These are phyloP conservation scores for Arachis stenosperma DNA, from an alignment of 306 rosid species.

Conservation along the genomic window DNA sequence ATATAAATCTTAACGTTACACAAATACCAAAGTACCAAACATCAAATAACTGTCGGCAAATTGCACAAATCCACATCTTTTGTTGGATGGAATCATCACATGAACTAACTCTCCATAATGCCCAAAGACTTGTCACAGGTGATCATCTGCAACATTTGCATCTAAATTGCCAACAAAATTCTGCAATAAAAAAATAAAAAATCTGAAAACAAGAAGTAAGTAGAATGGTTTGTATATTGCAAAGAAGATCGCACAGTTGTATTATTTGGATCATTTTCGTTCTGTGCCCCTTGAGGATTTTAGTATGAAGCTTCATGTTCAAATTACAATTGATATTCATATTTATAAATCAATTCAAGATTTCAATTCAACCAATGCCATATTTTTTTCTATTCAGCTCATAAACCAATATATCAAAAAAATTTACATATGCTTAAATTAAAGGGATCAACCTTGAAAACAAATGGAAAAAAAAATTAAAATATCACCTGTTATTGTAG, in stretches of 20 bases:
- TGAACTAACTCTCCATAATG: slow-evolving; percentile 54
- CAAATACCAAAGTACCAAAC: neutral
- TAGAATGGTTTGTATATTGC: slow-evolving; percentile 18
- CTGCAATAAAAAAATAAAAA: slow-evolving; percentile 46
- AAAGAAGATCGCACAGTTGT: slow-evolving; percentile 55
- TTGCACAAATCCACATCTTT: slow-evolving; percentile 97
- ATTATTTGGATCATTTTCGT: no score
- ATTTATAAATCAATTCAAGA: slow-evolving; percentile 15
- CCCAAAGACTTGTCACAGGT: slow-evolving; percentile 84
- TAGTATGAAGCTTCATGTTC: no score
- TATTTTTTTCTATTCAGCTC: no score
- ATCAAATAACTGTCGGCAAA: slow-evolving; percentile 74
- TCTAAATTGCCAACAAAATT: slow-evolving; percentile 95
- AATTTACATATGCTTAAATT: no score
- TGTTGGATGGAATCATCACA: slow-evolving; percentile 79
- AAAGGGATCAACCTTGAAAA: no score
- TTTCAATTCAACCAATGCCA: no score
- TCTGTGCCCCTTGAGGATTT: no score
- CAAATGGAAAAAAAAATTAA: no score
- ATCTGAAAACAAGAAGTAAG: slow-evolving; percentile 32
- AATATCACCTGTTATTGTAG: no score
- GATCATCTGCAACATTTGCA: slow-evolving; percentile 84
- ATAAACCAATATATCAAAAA: no score
- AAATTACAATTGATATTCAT: no score
- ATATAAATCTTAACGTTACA: slow-evolving; percentile 22